Percentiles rank a stretch among this genome's conserved stretches.
Conservation (phyloP, 257 asterid species). For the Salvia miltiorrhiza region DNA sequence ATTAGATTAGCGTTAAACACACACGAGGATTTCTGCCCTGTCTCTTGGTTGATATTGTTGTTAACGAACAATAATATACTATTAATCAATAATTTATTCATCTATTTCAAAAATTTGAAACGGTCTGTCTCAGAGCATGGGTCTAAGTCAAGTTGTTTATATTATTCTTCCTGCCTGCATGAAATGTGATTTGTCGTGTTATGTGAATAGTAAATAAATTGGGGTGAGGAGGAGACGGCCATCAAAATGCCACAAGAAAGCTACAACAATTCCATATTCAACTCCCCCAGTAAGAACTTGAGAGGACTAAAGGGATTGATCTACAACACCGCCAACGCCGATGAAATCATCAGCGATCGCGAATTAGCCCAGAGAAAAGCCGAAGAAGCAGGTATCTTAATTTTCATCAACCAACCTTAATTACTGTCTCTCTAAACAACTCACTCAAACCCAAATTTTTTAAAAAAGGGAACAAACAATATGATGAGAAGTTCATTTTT, state of each 20-base stretch:
- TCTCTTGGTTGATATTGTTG: conserved; percentile 21
- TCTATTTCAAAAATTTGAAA: background rate
- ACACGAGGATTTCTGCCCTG: background rate
- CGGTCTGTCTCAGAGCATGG: background rate
- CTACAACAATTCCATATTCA: conserved; percentile 32
- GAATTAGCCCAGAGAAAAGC: conserved; percentile 86
- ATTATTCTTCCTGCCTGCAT: background rate
- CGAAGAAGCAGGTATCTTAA: conserved; percentile 66
- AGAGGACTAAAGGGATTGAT: conserved; percentile 61
- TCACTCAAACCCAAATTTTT: background rate
- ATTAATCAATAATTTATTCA: background rate
- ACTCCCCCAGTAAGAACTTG: conserved; percentile 57
- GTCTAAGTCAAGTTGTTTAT: background rate
- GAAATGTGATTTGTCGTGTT: background rate
- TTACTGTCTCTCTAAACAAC: background rate
- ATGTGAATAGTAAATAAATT: background rate
- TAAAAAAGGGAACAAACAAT: background rate
- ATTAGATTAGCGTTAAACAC: background rate
- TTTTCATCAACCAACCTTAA: background rate
- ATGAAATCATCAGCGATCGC: conserved; percentile 60
- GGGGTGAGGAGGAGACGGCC: background rate
- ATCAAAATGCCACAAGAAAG: conserved; percentile 69
- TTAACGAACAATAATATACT: conserved; percentile 26
- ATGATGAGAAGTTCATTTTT: background rate
- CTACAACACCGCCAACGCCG: conserved; percentile 39